phyloP scores from a whole-genome alignment of 345 rosid genomes.

The Jatropha curcas region DNA sequence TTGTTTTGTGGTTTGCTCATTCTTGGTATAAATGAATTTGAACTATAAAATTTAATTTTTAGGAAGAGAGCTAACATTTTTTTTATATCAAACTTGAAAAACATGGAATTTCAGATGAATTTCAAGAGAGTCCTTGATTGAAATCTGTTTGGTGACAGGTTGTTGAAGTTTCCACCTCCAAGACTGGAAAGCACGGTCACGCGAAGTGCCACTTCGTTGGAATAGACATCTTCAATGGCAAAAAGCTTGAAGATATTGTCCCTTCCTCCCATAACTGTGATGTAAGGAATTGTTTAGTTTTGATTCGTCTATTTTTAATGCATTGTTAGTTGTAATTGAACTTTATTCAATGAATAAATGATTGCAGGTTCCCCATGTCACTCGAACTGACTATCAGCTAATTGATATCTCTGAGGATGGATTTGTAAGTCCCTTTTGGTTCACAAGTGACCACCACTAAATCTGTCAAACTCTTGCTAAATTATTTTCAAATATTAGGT shows the following conservation, averaged over 20 bases:
- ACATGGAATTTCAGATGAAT: too few relatives aligned
- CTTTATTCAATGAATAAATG: background rate
- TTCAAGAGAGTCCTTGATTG: too few relatives aligned
- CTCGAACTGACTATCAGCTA: conserved; percentile 24
- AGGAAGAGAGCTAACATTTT: too few relatives aligned
- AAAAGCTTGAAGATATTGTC: conserved; percentile 23
- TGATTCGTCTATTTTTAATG: too few relatives aligned
- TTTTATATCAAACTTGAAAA: too few relatives aligned
- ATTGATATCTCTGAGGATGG: conserved; percentile 26
- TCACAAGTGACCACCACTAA: background rate
- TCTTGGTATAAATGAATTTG: too few relatives aligned
- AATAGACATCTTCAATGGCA: conserved; percentile 14
- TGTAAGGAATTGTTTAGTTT: conserved; percentile 1
- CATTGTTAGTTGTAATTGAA: background rate
- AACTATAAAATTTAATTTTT: too few relatives aligned
- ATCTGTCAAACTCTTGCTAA: background rate
- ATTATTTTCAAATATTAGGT: background rate
- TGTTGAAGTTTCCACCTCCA: conserved; percentile 20
- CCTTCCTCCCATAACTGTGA: conserved; percentile 27
- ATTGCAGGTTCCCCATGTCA: conserved; percentile 20
- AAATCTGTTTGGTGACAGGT: conserved; percentile 2
- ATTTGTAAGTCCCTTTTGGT: conserved; percentile 10
- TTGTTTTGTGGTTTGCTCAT: background rate
- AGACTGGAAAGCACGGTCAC: conserved; percentile 25
- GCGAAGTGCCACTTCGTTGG: conserved; percentile 23